phyloP scores from a whole-genome alignment of 345 rosid genomes.

The Eucalyptus cloeziana region DNA sequence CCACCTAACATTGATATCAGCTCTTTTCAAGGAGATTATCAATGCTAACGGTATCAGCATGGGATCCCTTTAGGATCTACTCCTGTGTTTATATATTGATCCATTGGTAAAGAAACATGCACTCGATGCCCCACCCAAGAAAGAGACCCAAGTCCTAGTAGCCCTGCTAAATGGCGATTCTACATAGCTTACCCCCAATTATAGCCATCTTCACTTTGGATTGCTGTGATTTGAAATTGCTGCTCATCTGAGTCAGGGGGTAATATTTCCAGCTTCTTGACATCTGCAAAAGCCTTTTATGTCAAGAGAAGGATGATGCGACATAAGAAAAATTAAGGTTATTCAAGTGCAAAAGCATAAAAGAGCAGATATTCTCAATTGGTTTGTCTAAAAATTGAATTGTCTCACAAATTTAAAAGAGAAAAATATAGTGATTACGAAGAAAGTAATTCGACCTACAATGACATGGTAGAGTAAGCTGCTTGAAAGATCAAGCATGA shows the following conservation, averaged over 20 bases:
- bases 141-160: neutral
- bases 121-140: neutral
- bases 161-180: neutral
- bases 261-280: slow-evolving; percentile 39
- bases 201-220: slow-evolving; percentile 76
- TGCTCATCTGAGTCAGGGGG: slow-evolving; percentile 81
- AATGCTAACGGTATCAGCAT: neutral
- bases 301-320: neutral
- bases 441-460: neutral
- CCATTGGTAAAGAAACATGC: neutral
- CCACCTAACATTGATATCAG: neutral
- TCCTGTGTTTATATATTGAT: neutral
- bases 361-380: neutral
- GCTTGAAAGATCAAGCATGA: neutral
- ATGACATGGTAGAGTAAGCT: neutral
- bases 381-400: neutral
- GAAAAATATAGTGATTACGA: neutral
- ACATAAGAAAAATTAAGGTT: neutral
- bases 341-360: neutral
- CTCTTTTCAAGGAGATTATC: neutral
- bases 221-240: slow-evolving; percentile 55
- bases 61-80: neutral
- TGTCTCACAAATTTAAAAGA: neutral
- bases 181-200: slow-evolving; percentile 83
- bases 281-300: slow-evolving; percentile 34